Percentiles rank a stretch among this genome's conserved stretches.
Evolutionary conservation across 257 asterid genomes (phyloP).

Genomic region (Hygrophila difformis): DNA sequence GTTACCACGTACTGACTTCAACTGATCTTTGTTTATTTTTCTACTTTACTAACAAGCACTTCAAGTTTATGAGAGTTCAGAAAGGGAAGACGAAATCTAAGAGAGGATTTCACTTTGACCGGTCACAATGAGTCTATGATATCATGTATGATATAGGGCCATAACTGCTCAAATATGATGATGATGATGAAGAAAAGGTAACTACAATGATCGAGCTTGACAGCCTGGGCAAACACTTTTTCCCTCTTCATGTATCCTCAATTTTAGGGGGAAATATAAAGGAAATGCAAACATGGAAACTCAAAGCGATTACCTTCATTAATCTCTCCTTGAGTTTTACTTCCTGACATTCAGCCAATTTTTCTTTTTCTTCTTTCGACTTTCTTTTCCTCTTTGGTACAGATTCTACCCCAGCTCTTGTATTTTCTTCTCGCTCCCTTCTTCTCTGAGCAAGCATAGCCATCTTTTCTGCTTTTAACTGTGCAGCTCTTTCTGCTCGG

Average conservation of each 20-base stretch:
- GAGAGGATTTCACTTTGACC: too few species aligned
- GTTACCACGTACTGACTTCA: too few species aligned
- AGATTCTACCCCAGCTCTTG: constrained; percentile 25
- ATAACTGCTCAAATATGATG: too few species aligned
- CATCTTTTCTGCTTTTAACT: constrained; percentile 40
- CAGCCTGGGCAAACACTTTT: too few species aligned
- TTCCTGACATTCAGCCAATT: constrained; percentile 43
- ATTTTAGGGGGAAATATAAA: background rate
- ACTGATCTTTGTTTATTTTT: too few species aligned
- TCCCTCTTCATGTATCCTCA: background rate
- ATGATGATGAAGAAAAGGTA: too few species aligned
- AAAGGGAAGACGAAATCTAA: too few species aligned
- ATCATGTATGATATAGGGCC: too few species aligned
- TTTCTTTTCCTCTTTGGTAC: constrained; percentile 31
- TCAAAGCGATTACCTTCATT: constrained; percentile 44
- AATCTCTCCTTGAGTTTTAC: constrained; percentile 68
- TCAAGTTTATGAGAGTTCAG: too few species aligned
- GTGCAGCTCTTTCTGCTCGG: constrained; percentile 46
- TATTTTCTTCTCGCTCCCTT: constrained; percentile 43
- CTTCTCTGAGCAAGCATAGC: constrained; percentile 42
- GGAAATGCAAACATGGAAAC: background rate
- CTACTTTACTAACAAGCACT: too few species aligned
- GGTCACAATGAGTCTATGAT: too few species aligned
- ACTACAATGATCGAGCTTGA: too few species aligned
- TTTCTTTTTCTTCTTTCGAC: constrained; percentile 62